Evolutionary conservation across 1,284 basidiomycete genomes (phyloP), one percentile per base, ranked within the genome.

Genomic region (Bjerkandera adusta): DNA sequence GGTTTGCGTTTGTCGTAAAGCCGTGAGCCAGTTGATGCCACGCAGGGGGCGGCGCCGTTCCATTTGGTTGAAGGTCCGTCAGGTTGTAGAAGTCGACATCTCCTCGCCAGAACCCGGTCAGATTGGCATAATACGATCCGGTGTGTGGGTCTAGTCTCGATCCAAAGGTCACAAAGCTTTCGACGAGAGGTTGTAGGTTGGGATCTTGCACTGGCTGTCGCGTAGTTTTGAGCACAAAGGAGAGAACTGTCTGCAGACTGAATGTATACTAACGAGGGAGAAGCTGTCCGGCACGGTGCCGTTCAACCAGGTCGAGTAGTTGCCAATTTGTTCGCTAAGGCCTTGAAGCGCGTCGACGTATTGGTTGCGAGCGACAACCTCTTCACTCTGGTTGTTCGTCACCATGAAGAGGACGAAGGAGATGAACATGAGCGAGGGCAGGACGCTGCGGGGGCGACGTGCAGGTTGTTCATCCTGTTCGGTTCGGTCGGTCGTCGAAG

Each of bases 301-400:
- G 56, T 85, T 83, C 61, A 87, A 65, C 86, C 86, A 91, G 0
- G 79, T 76, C 3, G 81, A 82, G 58, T 79, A 90, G 62, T 89
- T 88, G 5, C 75, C 74, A 18, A 82, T 63, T 53, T 87, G 79
- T 54, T 77, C 69, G 32, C 72, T 72, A 43, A 89, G 61, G 5
- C 70, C 71, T 22, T 71, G 66, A 6, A 90, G 59, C n/a, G 77
- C 69, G 49, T 85, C 77, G 54, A 81, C 71, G 59, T 84, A 85
- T 48, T 81, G 78, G 53, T 75, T 77, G 48, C 80, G 70, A 11
- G 77, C 71, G 2, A 79, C 64, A 49, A 79, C 72, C 59, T 85
- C 85, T 53, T 87, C 84, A 2, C 54, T 53, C 10, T 72, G 79
- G 53, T 82, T 79, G 56, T 79, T 85, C 27, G 82, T 85, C 61